Conservation (phyloP, 441 rosid species). For the Sinapis alba region DNA sequence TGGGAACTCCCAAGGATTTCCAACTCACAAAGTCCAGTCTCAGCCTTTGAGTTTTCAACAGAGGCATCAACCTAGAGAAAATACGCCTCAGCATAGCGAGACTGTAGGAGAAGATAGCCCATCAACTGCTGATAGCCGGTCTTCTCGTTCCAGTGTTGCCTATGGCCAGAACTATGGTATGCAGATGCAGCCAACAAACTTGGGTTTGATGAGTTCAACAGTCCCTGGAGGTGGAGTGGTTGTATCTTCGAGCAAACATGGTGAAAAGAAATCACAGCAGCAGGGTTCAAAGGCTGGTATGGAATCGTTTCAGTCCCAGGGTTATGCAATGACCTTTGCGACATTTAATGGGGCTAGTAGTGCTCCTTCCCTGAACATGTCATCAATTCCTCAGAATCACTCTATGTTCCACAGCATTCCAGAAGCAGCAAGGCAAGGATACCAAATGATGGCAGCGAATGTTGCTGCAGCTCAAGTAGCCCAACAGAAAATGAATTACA, state of each 20-base stretch:
- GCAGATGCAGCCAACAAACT: constrained; percentile 66
- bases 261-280: constrained; percentile 70
- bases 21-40: constrained; percentile 58
- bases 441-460: constrained; percentile 52
- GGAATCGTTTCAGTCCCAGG: constrained; percentile 64
- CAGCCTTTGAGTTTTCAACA: constrained; percentile 66
- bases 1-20: constrained; percentile 71
- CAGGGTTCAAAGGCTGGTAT: constrained; percentile 58
- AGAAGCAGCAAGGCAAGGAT: constrained; percentile 69
- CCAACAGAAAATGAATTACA: constrained; percentile 77
- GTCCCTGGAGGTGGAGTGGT: constrained; percentile 50
- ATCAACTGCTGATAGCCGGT: constrained; percentile 77
- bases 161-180: constrained; percentile 73
- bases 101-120: constrained; percentile 80
- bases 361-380: constrained; percentile 62
- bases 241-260: constrained; percentile 45
- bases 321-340: constrained; percentile 90
- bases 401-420: constrained; percentile 74
- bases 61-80: constrained; percentile 66
- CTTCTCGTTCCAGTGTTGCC: constrained; percentile 55
- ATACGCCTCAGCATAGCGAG: constrained; percentile 65
- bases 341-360: constrained; percentile 61
- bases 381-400: constrained; percentile 74
- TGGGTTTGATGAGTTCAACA: constrained; percentile 64
- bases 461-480: constrained; percentile 63